Conservation (phyloP, 1,284 basidiomycete genomes). For the Athelia psychrophila region DNA sequence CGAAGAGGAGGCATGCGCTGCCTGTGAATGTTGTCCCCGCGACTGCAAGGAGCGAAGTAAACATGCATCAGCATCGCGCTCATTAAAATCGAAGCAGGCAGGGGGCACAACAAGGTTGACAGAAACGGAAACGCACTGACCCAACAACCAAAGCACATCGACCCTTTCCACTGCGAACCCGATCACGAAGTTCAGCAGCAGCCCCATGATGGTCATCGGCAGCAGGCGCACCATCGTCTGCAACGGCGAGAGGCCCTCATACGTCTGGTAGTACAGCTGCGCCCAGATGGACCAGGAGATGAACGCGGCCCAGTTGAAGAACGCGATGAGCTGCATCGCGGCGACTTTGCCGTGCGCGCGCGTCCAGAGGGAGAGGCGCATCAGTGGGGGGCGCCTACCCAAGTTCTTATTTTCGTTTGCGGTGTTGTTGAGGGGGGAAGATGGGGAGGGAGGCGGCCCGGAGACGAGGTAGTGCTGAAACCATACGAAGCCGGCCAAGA, state of each 20-base stretch:
- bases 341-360: slow-evolving; percentile 66
- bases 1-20: slow-evolving; percentile 54
- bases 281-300: slow-evolving; percentile 51
- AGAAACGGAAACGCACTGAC: slow-evolving; percentile 6
- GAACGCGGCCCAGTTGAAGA: slow-evolving; percentile 70
- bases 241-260: slow-evolving; percentile 23
- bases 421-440: too few species aligned
- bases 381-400: slow-evolving; percentile 63
- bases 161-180: slow-evolving; percentile 29
- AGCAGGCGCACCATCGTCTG: slow-evolving; percentile 45
- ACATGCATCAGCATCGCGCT: too few species aligned
- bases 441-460: too few species aligned
- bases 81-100: not conserved
- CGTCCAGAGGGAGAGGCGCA: slow-evolving; percentile 69
- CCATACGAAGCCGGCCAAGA: slow-evolving; percentile 57
- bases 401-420: too few species aligned
- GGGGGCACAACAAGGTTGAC: not conserved
- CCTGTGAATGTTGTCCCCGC: slow-evolving; percentile 47
- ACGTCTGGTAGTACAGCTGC: slow-evolving; percentile 4
- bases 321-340: slow-evolving; percentile 64
- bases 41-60: not conserved
- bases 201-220: slow-evolving; percentile 35
- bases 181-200: slow-evolving; percentile 36
- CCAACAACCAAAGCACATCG: slow-evolving; percentile 17
- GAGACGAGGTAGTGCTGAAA: slow-evolving; percentile 70